Percentiles rank a stretch among this genome's conserved stretches.
These are phyloP conservation scores for Gossypium laxum DNA, from an alignment of 441 rosid genomes.

Conservation along the genomic window DNA sequence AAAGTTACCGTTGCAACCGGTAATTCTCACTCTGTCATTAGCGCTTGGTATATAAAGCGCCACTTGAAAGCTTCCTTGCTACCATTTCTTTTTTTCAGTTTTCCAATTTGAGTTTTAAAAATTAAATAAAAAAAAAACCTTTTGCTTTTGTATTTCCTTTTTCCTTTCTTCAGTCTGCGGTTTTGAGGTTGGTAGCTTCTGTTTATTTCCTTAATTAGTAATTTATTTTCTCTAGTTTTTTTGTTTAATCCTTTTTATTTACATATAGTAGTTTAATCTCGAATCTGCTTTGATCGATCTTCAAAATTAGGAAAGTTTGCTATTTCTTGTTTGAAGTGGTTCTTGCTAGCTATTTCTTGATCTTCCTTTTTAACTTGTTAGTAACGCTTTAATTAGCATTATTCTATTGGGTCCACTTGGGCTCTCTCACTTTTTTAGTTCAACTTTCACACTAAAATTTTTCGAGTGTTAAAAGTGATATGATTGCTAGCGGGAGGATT, in stretches of 20 bases:
- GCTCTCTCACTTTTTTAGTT: slow-evolving; percentile 4
- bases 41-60: slow-evolving; percentile 45
- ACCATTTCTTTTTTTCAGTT: not conserved
- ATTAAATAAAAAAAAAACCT: not conserved
- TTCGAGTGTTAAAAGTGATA: not conserved
- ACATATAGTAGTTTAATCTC: not conserved
- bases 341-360: slow-evolving; percentile 10
- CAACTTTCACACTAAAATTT: not conserved
- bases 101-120: slow-evolving; percentile 8
- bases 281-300: slow-evolving; percentile 25
- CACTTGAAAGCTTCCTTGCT: slow-evolving; percentile 5
- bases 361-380: slow-evolving; percentile 18
- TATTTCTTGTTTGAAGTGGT: slow-evolving; percentile 3
- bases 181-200: slow-evolving; percentile 28
- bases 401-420: slow-evolving; percentile 12
- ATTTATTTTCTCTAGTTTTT: not conserved
- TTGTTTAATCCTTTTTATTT: not conserved
- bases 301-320: not conserved
- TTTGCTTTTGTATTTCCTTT: slow-evolving; percentile 11
- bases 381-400: slow-evolving; percentile 14
- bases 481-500: slow-evolving; percentile 2
- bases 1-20: slow-evolving; percentile 35
- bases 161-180: slow-evolving; percentile 14
- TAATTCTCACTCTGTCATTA: slow-evolving; percentile 30
- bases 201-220: not conserved